Base-by-base conservation (phyloP, 2,329 filamentous ascomycete species). In the Massarina eburnea region DNA sequence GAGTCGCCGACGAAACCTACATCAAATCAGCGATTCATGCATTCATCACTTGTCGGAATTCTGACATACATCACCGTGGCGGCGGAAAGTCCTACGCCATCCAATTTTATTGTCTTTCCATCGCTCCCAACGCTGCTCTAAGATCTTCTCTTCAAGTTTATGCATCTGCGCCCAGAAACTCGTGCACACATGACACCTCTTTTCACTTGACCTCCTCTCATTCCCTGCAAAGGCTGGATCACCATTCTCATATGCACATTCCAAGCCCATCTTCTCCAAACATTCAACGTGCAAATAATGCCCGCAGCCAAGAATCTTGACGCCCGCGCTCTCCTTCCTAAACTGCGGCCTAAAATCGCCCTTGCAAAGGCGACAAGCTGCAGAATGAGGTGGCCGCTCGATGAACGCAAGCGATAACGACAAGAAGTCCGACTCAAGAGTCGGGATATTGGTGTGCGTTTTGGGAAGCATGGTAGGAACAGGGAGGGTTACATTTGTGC, bases 271-370 rank as follows among this genome's bases (percentile, higher is more conserved):
- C 8, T 24, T n/a, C 18, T 34, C 19, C n/a, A 41, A 41, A 18
- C 39, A 41, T 12, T 5, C 19, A 33, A 41, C 27, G 34, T 41
- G 39, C 39, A 34, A 7, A 24, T 41, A 34, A n/a, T 22, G 19
- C 8, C 39, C 39, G 17, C 39, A 41, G 4, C 27, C 29, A 22
- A 20, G 17, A n/a, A 41, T 33, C 18, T 20, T 41, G 8, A 29
- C n/a, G 9, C 24, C 39, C 3, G 15, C 39, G 6, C 27, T 15
- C 9, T 41, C 20, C 10, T n/a, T 34, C 19, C 39, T 15, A 8
- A 38, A n/a, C 17, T 12, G 10, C 27, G 17, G 7, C 5, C 9
- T n/a, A 18, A 32, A 32, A 12, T 32, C 18, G 6, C 9, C 29
- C 18, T 33, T 21, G 29, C 39, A 41, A 20, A 41, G 26, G 18